A percentile compares a stretch with the other conserved stretches of the same genome.
These are phyloP conservation scores for Lactarius psammicola DNA, from an alignment of 768 basidiomycete species.

Conservation along the genomic window DNA sequence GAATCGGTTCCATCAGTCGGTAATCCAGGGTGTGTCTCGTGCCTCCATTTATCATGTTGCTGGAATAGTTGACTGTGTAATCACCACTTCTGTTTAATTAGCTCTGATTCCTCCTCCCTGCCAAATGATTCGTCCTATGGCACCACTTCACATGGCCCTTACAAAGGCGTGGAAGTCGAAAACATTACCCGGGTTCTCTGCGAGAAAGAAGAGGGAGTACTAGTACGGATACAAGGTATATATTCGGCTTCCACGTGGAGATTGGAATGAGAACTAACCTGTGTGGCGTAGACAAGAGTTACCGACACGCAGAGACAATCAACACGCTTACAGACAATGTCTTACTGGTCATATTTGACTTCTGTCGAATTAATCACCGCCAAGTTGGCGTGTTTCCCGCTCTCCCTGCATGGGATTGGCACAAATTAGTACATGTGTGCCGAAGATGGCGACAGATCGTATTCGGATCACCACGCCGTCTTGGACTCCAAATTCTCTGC, in stretches of 20 bases:
- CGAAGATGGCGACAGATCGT: constrained; percentile 2
- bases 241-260: neutral
- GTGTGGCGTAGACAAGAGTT: neutral
- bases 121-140: neutral
- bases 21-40: too few species aligned
- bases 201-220: neutral
- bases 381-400: too few species aligned
- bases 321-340: neutral
- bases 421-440: neutral
- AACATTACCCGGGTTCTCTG: too few species aligned
- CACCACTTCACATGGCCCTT: neutral
- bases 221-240: neutral
- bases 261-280: neutral
- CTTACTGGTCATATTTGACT: neutral
- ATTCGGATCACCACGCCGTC: neutral
- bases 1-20: too few species aligned
- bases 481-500: neutral
- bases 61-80: neutral
- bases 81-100: neutral
- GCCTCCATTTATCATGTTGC: neutral
- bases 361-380: too few species aligned
- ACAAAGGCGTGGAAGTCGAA: too few species aligned
- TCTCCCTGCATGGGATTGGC: neutral
- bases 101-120: neutral
- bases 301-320: neutral